Evolutionary conservation across 352 stramenopile genomes (phyloP).

Genomic region (Pythium phragmitis): DNA sequence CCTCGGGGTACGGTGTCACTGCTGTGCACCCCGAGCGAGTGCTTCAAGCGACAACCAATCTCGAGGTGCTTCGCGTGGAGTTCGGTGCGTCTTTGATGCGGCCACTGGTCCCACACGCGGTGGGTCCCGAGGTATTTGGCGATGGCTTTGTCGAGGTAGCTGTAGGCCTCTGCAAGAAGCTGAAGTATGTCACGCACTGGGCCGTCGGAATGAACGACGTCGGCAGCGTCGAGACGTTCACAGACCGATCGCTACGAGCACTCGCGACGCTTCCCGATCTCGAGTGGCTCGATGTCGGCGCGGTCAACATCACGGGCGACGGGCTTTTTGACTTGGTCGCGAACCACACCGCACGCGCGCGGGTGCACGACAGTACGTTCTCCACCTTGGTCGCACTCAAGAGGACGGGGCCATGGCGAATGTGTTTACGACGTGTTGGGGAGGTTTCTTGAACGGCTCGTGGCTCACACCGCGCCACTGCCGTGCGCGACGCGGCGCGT

Average conservation of each 20-base stretch:
- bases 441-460: conserved; percentile 1
- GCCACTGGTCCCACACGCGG: too few relatives aligned
- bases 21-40: neutral
- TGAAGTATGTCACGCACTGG: neutral
- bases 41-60: neutral
- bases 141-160: conserved; percentile 3
- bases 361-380: neutral
- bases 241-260: conserved; percentile 4
- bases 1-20: neutral
- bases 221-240: neutral
- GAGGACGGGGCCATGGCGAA: neutral
- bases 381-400: neutral
- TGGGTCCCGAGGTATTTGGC: neutral
- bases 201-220: neutral
- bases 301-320: conserved; percentile 11
- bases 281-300: neutral
- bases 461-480: neutral
- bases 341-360: neutral
- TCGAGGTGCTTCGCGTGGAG: neutral
- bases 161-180: conserved; percentile 1
- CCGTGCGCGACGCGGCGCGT: conserved; percentile 4
- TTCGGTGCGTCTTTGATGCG: neutral
- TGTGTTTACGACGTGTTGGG: conserved; percentile 1
- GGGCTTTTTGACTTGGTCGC: conserved; percentile 9
- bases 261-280: conserved; percentile 8